Conservation (phyloP, 2,329 filamentous ascomycete species). For the Neofusicoccum sp. region DNA sequence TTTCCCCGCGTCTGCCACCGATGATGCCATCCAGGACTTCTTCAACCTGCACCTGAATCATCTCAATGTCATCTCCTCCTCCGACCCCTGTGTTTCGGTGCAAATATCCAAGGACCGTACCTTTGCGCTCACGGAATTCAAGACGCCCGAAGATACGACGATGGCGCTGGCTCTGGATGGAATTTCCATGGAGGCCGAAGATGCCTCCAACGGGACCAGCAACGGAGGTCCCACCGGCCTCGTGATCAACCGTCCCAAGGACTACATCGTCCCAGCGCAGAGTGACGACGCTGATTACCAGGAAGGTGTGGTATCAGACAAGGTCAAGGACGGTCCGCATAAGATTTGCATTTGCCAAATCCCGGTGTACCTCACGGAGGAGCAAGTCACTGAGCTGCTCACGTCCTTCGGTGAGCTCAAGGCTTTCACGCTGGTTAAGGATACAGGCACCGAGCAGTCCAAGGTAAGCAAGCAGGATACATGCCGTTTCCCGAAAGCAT, state of each 20-base stretch:
- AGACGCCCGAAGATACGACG: conserved; percentile 81
- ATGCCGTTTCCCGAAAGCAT: conserved; percentile 20
- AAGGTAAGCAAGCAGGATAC: conserved; percentile 58
- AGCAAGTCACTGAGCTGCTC: conserved; percentile 86
- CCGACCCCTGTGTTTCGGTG: conserved; percentile 80
- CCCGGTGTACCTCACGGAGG: conserved; percentile 81
- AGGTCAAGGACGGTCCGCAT: conserved; percentile 88
- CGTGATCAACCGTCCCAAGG: conserved; percentile 82
- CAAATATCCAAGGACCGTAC: conserved; percentile 75
- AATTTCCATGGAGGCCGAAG: conserved; percentile 77
- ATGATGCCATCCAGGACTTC: conserved; percentile 75
- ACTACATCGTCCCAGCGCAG: conserved; percentile 88
- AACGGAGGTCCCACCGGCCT: conserved; percentile 61
- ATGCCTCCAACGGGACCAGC: conserved; percentile 51
- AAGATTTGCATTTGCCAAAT: conserved; percentile 94
- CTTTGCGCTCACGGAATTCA: conserved; percentile 91
- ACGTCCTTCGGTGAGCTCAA: conserved; percentile 91
- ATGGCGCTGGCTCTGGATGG: conserved; percentile 88
- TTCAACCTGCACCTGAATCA: conserved; percentile 97
- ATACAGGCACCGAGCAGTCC: conserved; percentile 79
- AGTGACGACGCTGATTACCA: conserved; percentile 71
- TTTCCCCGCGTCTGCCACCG: conserved; percentile 68
- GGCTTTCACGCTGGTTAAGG: conserved; percentile 86
- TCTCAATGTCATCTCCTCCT: conserved; percentile 82
- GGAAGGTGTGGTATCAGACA: conserved; percentile 71